These are phyloP conservation scores for Blastobotrys robertii DNA, from an alignment of 805 yeast species.

Conservation along the genomic window DNA sequence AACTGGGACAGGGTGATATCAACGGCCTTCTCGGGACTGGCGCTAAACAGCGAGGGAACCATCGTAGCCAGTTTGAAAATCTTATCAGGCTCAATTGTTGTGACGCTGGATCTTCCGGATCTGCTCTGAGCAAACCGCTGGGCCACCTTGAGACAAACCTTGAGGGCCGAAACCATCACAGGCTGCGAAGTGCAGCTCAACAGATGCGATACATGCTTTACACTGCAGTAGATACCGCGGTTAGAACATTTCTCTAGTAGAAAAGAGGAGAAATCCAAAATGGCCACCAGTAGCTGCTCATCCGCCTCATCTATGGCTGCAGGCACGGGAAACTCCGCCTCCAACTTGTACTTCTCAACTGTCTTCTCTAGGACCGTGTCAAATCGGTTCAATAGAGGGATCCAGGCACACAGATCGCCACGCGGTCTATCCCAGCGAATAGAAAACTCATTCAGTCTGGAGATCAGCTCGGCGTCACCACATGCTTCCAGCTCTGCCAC, in stretches of 20 bases:
- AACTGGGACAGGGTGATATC: constrained; percentile 18
- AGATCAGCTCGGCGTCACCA: constrained; percentile 33
- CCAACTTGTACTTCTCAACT: constrained; percentile 44
- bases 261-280: constrained; percentile 51
- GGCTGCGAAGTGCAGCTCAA: constrained; percentile 50
- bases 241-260: constrained; percentile 62
- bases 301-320: constrained; percentile 38
- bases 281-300: constrained; percentile 36
- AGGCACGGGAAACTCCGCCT: constrained; percentile 38
- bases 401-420: constrained; percentile 69
- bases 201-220: constrained; percentile 49
- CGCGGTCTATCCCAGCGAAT: constrained; percentile 49
- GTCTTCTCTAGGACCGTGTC: constrained; percentile 53
- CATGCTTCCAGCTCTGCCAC: constrained; percentile 19
- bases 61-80: constrained; percentile 45
- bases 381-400: constrained; percentile 62
- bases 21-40: constrained; percentile 16
- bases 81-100: constrained; percentile 34
- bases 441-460: constrained; percentile 29
- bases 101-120: constrained; percentile 34
- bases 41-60: constrained; percentile 33
- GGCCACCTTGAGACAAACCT: constrained; percentile 48
- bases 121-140: constrained; percentile 47
- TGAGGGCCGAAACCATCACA: constrained; percentile 51
- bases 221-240: constrained; percentile 57